phyloP scores from a whole-genome alignment of 768 basidiomycete genomes.

The Leccinum arenicola region DNA sequence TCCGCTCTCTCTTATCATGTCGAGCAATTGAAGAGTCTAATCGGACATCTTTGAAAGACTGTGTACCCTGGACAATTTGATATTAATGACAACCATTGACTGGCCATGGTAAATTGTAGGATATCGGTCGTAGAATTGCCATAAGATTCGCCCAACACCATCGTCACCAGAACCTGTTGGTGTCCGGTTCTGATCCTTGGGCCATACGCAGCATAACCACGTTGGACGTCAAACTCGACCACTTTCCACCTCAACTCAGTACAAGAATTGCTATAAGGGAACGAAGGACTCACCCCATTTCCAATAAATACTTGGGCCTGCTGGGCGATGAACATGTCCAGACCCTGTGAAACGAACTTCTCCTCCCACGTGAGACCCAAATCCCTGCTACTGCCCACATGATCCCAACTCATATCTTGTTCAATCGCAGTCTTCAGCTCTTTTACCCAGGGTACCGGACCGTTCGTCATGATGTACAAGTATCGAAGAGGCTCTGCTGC shows the following conservation, averaged over 20 bases:
- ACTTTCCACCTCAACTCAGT: slow-evolving; percentile 24
- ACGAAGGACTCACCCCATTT: slow-evolving; percentile 43
- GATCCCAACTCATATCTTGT: slow-evolving; percentile 35
- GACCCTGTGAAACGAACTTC: slow-evolving; percentile 40
- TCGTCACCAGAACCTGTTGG: slow-evolving; percentile 38
- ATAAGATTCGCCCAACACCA: neutral
- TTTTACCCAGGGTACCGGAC: slow-evolving; percentile 37
- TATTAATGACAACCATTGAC: neutral
- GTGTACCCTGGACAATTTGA: neutral
- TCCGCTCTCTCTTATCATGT: no score
- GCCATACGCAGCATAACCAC: slow-evolving; percentile 38
- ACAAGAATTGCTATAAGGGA: neutral
- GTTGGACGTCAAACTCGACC: slow-evolving; percentile 43
- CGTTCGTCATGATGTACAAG: slow-evolving; percentile 52
- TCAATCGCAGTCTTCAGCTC: slow-evolving; percentile 37
- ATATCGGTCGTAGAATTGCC: neutral
- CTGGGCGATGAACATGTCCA: slow-evolving; percentile 52
- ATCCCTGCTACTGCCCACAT: slow-evolving; percentile 41
- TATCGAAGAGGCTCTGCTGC: slow-evolving; percentile 28
- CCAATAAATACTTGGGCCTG: slow-evolving; percentile 50
- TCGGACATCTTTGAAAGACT: neutral
- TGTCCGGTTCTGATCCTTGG: slow-evolving; percentile 23
- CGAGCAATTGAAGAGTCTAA: no score
- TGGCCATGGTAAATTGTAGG: neutral
- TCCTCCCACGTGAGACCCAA: slow-evolving; percentile 41